A percentile compares a stretch with the other conserved stretches of the same genome.
phyloP scores from a whole-genome alignment of 1,284 basidiomycete species.

The Violaceomyces palustris region DNA sequence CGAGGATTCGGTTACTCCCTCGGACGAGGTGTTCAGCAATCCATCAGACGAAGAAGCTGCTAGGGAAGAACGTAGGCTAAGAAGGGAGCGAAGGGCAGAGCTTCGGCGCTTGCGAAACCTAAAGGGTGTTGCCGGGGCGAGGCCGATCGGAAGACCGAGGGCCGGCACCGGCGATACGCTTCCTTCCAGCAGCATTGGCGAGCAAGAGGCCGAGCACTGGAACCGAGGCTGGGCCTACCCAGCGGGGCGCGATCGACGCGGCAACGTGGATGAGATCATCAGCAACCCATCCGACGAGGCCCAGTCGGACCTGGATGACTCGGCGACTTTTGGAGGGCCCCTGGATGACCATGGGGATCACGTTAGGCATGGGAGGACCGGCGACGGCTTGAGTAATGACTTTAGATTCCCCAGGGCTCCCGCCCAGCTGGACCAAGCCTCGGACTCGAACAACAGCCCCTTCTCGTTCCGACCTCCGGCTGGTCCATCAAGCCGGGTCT shows the following conservation, averaged over 20 bases:
- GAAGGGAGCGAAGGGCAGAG: constrained; percentile 21
- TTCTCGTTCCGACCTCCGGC: constrained; percentile 1
- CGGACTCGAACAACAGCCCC: not conserved
- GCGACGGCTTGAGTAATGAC: constrained; percentile 19
- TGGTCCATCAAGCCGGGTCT: constrained; percentile 16
- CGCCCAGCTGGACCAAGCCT: not conserved
- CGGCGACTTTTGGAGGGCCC: constrained; percentile 18
- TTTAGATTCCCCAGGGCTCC: constrained; percentile 23
- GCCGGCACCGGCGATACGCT: constrained; percentile 31
- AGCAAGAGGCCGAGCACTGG: constrained; percentile 3
- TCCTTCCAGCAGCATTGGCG: constrained; percentile 35
- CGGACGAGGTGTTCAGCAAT: constrained; percentile 41
- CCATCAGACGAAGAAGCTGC: constrained; percentile 45
- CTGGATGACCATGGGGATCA: constrained; percentile 1
- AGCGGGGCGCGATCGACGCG: not conserved
- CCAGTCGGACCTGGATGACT: constrained; percentile 17
- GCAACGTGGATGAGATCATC: constrained; percentile 14
- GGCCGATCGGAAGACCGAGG: not conserved
- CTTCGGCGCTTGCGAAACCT: no score
- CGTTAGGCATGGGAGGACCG: not conserved
- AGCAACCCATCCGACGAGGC: constrained; percentile 38
- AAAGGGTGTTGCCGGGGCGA: no score
- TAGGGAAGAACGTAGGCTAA: constrained; percentile 18
- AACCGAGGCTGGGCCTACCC: not conserved
- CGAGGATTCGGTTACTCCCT: constrained; percentile 17